Evolutionary conservation across 345 rosid genomes (phyloP), one percentile per base, ranked within the genome.

Genomic region (Citrus cavaleriei): DNA sequence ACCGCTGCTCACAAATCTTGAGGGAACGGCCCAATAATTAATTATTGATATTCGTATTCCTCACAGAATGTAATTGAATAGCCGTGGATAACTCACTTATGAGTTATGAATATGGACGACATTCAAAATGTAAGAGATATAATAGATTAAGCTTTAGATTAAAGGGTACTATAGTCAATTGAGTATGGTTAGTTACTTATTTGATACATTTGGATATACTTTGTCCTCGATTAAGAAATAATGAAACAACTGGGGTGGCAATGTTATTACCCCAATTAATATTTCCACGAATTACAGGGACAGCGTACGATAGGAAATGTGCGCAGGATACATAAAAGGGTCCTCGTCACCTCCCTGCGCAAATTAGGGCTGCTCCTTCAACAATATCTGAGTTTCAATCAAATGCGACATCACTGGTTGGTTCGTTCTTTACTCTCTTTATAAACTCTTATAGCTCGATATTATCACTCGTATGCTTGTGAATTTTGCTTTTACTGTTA

Each of bases 281-380:
- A 63, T 30, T 63, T 63, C 34, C 7, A 24, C 68, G 7, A 28
- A 34, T 32, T 8, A 16, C 13, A 6, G 19, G 42, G 40, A 19
- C 68, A 32, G 92, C 89, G 92, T 86, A 86, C 78, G 90, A 84
- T 89, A 87, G 84, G 79, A 77, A 81, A 82, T n/a, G 68, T 81
- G 92, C 90, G 92, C 82, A 84, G 68, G 87, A 68, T 61, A 61
- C 64, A 73, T 75, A 71, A 87, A 87, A 70, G 21, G 79, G 84
- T 74, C 79, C 49, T 30, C 78, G 9, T 79, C 85, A 83, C 84
- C 84, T 81, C 85, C 90, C 95, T 69, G 95, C 93, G 93, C 93
- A 91, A 88, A 91, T 89, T 91, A 91, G 93, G 95, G 95, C 86
- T 82, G 49, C 58, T 70, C 92, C 80, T 66, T 62, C 70, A 69